Percentiles rank a stretch among this genome's conserved stretches.
Evolutionary conservation across 2,329 filamentous ascomycete species (phyloP).

Genomic region (Penicillium occitanis): DNA sequence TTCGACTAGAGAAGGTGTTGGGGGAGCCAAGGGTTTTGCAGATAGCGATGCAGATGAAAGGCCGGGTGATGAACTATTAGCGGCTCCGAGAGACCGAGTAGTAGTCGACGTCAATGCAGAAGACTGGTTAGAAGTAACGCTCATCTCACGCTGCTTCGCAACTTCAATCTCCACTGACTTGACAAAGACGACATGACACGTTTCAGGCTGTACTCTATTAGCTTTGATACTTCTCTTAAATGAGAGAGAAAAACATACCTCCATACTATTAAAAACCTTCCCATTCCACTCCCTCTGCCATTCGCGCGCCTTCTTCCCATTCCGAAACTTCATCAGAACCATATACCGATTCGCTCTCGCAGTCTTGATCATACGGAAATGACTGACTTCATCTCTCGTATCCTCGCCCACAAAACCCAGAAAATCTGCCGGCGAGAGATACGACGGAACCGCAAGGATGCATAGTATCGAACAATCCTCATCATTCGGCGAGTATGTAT

Average conservation of each 20-base stretch:
- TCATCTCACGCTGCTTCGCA: constrained; percentile 37
- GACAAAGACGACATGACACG: constrained; percentile 92
- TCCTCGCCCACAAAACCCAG: constrained; percentile 87
- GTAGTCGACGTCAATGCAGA: constrained; percentile 24
- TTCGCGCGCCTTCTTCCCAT: constrained; percentile 67
- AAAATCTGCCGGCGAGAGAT: constrained; percentile 87
- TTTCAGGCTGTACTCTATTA: constrained; percentile 65
- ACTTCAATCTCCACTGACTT: constrained; percentile 84
- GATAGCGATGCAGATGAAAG: constrained; percentile 49
- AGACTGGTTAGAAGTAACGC: constrained; percentile 18
- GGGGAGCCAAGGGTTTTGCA: constrained; percentile 65
- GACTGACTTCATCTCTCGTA: constrained; percentile 81
- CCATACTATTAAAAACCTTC: constrained; percentile 87
- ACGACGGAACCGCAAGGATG: constrained; percentile 90
- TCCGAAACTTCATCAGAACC: constrained; percentile 90
- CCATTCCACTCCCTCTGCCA: constrained; percentile 91
- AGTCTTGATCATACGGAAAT: constrained; percentile 93
- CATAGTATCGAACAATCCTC: constrained; percentile 83
- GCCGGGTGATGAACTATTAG: constrained; percentile 27
- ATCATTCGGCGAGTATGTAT: constrained; percentile 23
- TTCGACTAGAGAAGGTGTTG: constrained; percentile 82
- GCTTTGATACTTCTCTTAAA: constrained; percentile 3
- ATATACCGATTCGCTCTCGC: constrained; percentile 87
- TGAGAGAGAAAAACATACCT: constrained; percentile 55
- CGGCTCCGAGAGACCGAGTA: constrained; percentile 12